phyloP scores from a whole-genome alignment of 2,329 filamentous ascomycete species.

The Cytospora piceicola region DNA sequence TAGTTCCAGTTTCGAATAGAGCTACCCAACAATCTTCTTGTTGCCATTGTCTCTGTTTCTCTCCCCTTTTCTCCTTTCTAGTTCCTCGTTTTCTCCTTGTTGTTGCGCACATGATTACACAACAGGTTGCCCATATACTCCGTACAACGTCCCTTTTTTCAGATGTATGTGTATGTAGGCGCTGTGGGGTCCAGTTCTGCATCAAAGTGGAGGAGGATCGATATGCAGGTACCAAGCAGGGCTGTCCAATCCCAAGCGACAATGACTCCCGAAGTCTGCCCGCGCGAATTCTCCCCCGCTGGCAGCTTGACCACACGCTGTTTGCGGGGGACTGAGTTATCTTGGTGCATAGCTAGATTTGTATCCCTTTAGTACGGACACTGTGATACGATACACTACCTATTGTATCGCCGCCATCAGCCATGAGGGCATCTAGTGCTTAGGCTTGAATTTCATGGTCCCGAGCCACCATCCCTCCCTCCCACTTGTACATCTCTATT shows the following conservation, averaged over 20 bases:
- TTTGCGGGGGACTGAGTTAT: background rate
- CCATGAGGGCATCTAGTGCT: background rate
- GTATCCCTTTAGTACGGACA: background rate
- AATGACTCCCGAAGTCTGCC: constrained; percentile 1
- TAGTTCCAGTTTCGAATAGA: background rate
- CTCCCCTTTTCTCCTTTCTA: background rate
- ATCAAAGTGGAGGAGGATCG: background rate
- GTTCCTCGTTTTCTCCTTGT: background rate
- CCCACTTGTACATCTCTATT: background rate
- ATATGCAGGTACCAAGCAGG: constrained; percentile 4
- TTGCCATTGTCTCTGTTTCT: background rate
- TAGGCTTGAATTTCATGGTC: background rate
- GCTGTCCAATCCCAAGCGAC: constrained; percentile 1
- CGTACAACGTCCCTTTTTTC: too few species aligned
- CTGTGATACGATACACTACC: background rate
- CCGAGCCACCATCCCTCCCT: background rate
- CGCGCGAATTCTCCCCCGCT: constrained; percentile 1
- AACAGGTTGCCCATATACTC: too few species aligned
- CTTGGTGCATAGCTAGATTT: background rate
- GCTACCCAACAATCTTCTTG: background rate
- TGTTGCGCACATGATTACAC: background rate
- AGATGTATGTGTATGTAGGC: background rate
- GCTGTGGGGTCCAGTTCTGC: background rate
- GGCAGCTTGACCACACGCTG: background rate
- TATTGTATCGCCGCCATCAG: background rate